Evolutionary conservation across 2,329 filamentous ascomycete species (phyloP).

Genomic region (Pochonia chlamydosporia): DNA sequence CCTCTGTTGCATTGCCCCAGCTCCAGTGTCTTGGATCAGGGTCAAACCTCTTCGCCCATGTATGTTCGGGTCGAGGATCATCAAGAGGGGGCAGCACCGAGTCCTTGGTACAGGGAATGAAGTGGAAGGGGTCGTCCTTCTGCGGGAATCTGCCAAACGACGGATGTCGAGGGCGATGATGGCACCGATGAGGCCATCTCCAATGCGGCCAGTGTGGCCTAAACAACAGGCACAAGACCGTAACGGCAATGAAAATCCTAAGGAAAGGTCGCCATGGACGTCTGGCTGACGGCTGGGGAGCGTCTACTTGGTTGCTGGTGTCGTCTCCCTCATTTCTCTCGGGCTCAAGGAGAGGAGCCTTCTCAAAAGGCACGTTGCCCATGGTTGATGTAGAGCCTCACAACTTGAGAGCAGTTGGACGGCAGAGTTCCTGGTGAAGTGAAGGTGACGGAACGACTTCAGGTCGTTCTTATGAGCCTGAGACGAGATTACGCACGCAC

Average conservation of each 20-base stretch:
- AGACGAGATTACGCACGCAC: not conserved
- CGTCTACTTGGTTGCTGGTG: no score
- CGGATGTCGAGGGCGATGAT: not conserved
- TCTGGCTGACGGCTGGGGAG: not conserved
- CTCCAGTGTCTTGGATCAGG: conserved; percentile 39
- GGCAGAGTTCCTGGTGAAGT: no score
- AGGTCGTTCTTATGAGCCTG: no score
- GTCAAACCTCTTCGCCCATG: conserved; percentile 37
- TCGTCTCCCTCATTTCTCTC: not conserved
- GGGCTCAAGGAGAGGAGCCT: conserved; percentile 1
- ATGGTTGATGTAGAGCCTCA: not conserved
- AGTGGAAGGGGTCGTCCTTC: conserved; percentile 37
- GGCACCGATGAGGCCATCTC: conserved; percentile 7
- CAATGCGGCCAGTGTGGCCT: not conserved
- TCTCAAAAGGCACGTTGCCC: not conserved
- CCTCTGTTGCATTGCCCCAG: conserved; percentile 30
- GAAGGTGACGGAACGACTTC: no score
- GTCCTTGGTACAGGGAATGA: conserved; percentile 39
- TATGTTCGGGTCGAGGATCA: conserved; percentile 27
- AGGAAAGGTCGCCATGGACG: not conserved
- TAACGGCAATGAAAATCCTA: conserved; percentile 1
- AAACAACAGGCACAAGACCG: conserved; percentile 3
- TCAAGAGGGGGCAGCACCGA: conserved; percentile 36
- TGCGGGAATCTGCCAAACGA: conserved; percentile 28
- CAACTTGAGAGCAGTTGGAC: no score